phyloP scores from a whole-genome alignment of 352 stramenopile genomes.

The Pythium biforme region DNA sequence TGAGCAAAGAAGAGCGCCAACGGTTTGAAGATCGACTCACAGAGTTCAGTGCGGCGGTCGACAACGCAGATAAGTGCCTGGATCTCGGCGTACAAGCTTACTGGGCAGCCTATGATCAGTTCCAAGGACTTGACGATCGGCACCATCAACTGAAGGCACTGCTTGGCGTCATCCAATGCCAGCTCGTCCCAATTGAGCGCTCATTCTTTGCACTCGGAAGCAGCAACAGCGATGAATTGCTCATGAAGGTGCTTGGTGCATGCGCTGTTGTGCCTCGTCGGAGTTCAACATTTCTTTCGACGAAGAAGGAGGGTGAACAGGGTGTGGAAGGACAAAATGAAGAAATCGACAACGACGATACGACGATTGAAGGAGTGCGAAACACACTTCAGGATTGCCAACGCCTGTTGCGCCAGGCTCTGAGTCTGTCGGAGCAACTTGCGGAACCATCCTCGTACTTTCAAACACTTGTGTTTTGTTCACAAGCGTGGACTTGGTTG shows the following conservation, averaged over 20 bases:
- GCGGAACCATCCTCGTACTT: slow-evolving; percentile 57
- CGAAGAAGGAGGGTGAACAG: slow-evolving; percentile 15
- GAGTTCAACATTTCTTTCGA: slow-evolving; percentile 14
- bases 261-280: slow-evolving; percentile 19
- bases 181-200: slow-evolving; percentile 59
- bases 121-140: slow-evolving; percentile 63
- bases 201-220: slow-evolving; percentile 76
- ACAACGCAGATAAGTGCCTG: slow-evolving; percentile 43
- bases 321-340: background rate
- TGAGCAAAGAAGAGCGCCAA: slow-evolving; percentile 62
- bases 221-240: slow-evolving; percentile 61
- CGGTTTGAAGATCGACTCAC: slow-evolving; percentile 50
- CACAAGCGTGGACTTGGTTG: slow-evolving; percentile 78
- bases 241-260: slow-evolving; percentile 30
- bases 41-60: slow-evolving; percentile 45
- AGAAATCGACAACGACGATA: slow-evolving; percentile 17
- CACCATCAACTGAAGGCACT: slow-evolving; percentile 76
- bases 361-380: slow-evolving; percentile 59
- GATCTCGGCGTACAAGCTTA: slow-evolving; percentile 56
- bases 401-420: slow-evolving; percentile 59
- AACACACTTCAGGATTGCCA: slow-evolving; percentile 62
- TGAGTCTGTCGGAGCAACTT: slow-evolving; percentile 68
- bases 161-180: slow-evolving; percentile 65
- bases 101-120: slow-evolving; percentile 72
- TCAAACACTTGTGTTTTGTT: slow-evolving; percentile 55